Evolutionary conservation across 768 basidiomycete genomes (phyloP).

Genomic region (Boletus tylopilopsis): DNA sequence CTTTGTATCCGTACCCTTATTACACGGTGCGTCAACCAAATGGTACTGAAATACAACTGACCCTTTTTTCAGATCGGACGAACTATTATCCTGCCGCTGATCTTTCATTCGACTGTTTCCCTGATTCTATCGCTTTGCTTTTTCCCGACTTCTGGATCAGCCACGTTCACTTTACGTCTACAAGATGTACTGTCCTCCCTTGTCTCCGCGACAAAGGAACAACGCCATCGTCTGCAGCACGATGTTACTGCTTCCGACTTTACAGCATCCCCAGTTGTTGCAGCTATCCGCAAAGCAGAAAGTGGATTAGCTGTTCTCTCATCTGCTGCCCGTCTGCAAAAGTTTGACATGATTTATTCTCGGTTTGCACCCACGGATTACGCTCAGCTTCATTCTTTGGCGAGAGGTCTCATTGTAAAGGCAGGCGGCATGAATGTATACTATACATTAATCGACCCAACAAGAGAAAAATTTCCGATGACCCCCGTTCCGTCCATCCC

Average conservation of each 20-base stretch:
- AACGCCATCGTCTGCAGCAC: constrained; percentile 42
- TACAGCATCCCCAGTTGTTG: constrained; percentile 30
- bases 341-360: constrained; percentile 55
- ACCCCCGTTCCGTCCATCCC: constrained; percentile 39
- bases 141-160: constrained; percentile 62
- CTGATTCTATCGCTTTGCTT: constrained; percentile 49
- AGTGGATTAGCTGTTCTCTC: constrained; percentile 47
- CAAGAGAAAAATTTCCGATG: constrained; percentile 50
- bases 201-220: constrained; percentile 40
- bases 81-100: constrained; percentile 52
- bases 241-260: constrained; percentile 36
- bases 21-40: constrained; percentile 40
- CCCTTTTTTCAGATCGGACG: constrained; percentile 39
- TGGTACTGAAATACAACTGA: not conserved
- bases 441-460: constrained; percentile 60
- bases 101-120: constrained; percentile 54
- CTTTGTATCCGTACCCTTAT: constrained; percentile 60
- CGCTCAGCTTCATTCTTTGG: constrained; percentile 44
- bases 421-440: constrained; percentile 60
- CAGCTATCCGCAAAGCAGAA: constrained; percentile 40
- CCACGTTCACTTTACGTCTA: constrained; percentile 51
- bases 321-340: constrained; percentile 48
- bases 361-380: constrained; percentile 60
- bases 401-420: constrained; percentile 50
- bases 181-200: constrained; percentile 48